Evolutionary conservation across 306 rosid species (phyloP).

Genomic region (Nissolia schottii): DNA sequence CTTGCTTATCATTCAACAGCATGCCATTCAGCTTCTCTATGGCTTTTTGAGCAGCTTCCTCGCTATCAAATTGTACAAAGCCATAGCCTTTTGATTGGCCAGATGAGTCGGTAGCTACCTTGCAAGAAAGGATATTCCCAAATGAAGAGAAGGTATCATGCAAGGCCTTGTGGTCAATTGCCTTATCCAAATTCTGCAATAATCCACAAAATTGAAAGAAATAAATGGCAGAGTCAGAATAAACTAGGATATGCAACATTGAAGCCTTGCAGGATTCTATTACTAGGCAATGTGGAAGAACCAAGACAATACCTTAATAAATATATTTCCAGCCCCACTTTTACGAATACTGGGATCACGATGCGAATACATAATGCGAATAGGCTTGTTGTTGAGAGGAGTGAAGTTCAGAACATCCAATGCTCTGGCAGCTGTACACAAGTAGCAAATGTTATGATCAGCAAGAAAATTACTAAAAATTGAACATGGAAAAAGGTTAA

Average conservation of each 20-base stretch:
- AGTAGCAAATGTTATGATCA: constrained; percentile 1
- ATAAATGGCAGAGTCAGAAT: constrained; percentile 3
- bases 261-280: background rate
- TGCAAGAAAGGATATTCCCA: constrained; percentile 92
- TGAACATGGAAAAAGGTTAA: background rate
- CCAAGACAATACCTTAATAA: constrained; percentile 64
- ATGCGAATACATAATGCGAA: constrained; percentile 92
- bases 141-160: constrained; percentile 89
- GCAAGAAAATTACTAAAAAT: background rate
- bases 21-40: constrained; percentile 90
- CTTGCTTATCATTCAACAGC: constrained; percentile 95
- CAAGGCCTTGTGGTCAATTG: constrained; percentile 91
- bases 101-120: constrained; percentile 78
- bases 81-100: constrained; percentile 98
- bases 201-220: constrained; percentile 13
- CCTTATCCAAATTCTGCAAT: constrained; percentile 88
- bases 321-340: constrained; percentile 94
- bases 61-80: constrained; percentile 88
- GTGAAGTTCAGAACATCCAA: constrained; percentile 86
- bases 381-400: constrained; percentile 68
- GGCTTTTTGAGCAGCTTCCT: constrained; percentile 90
- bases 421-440: constrained; percentile 85
- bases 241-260: constrained; percentile 5
- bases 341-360: constrained; percentile 94
- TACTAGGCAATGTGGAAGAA: background rate